These are phyloP conservation scores for Hamamelis virginiana DNA, from an alignment of 164 flowering plant genomes.

Conservation along the genomic window DNA sequence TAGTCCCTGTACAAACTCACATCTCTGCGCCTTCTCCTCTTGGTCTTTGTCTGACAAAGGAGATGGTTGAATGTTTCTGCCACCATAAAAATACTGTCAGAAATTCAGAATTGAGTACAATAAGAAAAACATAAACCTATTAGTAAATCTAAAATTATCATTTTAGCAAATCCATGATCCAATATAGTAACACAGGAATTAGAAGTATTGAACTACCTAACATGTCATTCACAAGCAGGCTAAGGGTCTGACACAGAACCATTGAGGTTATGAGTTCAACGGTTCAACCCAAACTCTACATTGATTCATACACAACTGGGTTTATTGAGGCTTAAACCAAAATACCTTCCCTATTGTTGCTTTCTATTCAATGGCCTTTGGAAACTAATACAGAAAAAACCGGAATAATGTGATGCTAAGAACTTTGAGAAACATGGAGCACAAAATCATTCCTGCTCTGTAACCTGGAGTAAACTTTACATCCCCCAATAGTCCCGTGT, in stretches of 20 bases:
- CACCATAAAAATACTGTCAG: conserved; percentile 7
- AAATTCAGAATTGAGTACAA: not conserved
- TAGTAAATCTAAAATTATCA: too few species aligned
- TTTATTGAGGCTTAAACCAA: not conserved
- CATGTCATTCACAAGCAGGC: not conserved
- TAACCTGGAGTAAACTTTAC: not conserved
- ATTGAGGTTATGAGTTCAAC: not conserved
- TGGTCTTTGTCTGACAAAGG: conserved; percentile 49
- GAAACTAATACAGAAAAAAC: not conserved
- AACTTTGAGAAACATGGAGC: not conserved
- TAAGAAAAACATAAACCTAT: not conserved
- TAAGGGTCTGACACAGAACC: not conserved
- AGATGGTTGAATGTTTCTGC: conserved; percentile 34
- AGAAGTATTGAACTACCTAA: not conserved
- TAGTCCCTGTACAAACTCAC: conserved; percentile 64
- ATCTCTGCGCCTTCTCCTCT: conserved; percentile 54
- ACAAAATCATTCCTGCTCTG: not conserved
- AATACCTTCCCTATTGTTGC: not conserved
- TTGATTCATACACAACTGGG: not conserved
- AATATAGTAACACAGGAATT: not conserved
- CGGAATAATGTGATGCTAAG: not conserved
- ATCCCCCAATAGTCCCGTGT: not conserved
- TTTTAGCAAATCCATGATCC: not conserved
- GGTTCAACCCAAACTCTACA: not conserved
- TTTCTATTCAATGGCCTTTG: not conserved